Percentiles rank a stretch among this genome's conserved stretches.
phyloP scores from a whole-genome alignment of 192 early-diverging fungal genomes.

The Mortierella antarctica region DNA sequence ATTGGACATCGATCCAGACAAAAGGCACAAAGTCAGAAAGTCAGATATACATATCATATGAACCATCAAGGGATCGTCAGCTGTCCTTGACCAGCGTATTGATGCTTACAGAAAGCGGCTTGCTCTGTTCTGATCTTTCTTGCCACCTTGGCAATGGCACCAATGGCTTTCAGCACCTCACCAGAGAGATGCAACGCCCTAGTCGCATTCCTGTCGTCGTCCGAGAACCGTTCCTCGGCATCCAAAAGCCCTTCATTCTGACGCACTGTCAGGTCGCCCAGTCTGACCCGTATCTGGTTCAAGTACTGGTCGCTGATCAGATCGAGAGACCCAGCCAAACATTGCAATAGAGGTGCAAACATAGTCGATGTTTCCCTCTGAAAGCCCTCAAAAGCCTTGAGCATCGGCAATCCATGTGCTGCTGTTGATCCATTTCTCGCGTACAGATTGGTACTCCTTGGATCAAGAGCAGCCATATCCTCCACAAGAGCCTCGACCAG shows the following conservation, averaged over 20 bases:
- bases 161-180: constrained; percentile 15
- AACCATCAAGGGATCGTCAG: neutral
- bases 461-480: neutral
- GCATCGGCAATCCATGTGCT: neutral
- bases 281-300: neutral
- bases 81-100: neutral
- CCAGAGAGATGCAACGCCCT: constrained; percentile 31
- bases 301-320: neutral
- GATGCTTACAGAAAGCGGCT: constrained; percentile 17
- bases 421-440: neutral
- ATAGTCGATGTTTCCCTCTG: constrained; percentile 30
- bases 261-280: neutral
- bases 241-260: neutral
- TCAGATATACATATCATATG: neutral
- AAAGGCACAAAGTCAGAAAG: neutral
- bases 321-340: constrained; percentile 19
- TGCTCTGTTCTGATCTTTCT: constrained; percentile 14
- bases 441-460: neutral
- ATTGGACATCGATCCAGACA: neutral
- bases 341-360: constrained; percentile 27
- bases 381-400: constrained; percentile 14
- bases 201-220: neutral
- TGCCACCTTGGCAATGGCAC: neutral
- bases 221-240: neutral
- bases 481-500: constrained; percentile 9